Conservation (phyloP, 257 asterid species). For the Rauvolfia tetraphylla region DNA sequence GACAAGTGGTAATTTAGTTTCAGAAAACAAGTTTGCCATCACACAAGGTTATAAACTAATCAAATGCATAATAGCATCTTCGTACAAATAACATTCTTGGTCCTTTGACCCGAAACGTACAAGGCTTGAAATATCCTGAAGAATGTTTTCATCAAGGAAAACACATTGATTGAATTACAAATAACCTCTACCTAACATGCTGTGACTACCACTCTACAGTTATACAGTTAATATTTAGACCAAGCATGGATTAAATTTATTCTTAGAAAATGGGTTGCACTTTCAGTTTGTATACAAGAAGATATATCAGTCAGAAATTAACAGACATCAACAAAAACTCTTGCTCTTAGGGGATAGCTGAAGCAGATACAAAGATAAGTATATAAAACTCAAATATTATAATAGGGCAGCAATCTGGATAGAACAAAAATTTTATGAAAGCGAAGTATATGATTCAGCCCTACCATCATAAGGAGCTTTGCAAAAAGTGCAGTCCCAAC, state of each 20-base stretch:
- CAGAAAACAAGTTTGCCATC: not conserved
- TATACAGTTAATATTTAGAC: not conserved
- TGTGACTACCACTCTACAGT: not conserved
- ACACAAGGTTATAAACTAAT: not conserved
- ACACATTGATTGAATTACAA: not conserved
- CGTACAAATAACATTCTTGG: not conserved
- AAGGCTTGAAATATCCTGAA: not conserved
- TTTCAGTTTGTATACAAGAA: not conserved
- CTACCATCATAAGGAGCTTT: constrained; percentile 87
- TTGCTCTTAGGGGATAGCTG: not conserved
- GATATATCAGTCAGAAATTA: not conserved
- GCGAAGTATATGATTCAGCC: not conserved
- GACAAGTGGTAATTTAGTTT: constrained; percentile 5
- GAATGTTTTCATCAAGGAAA: not conserved
- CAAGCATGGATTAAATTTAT: not conserved
- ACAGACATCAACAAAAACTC: not conserved
- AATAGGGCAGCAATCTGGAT: not conserved
- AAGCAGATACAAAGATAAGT: no score
- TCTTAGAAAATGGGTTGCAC: not conserved
- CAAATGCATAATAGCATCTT: no score
- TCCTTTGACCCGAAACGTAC: not conserved
- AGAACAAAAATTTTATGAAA: not conserved
- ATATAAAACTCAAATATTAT: not conserved
- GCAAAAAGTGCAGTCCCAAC: constrained; percentile 75
- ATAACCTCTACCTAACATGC: not conserved